Evolutionary conservation across 2,329 filamentous ascomycete species (phyloP), one percentile per base, ranked within the genome.

Genomic region (Cercospora beticola): DNA sequence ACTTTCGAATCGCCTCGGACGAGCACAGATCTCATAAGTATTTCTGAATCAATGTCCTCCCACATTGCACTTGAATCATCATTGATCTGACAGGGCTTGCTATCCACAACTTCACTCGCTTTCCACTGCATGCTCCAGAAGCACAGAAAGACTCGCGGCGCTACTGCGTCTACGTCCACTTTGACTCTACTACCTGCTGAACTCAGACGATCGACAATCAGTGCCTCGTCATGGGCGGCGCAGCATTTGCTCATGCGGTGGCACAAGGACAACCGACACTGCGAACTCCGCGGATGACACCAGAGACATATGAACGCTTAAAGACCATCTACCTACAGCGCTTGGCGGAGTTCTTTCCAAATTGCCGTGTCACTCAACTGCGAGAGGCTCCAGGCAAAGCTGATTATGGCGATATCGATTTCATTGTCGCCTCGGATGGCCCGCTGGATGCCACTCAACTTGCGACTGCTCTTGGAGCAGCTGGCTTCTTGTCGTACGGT

Each of bases 401-500:
- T 0, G 86, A 88, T 72, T 86, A 88, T 74, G 92, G 92, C 21
- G 92, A 95, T 72, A 81, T 96, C 43, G 92, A 95, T 78, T 83
- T 94, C 68, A 78, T 93, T 1, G 84, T 92, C 1, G 80, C 74
- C 65, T 71, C 76, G 3, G 61, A 72, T 23, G 59, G 31, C 8
- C 26, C 56, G 7, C 58, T 76, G 16, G 70, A 73, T 21, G 72
- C 76, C 65, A 65, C 74, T 21, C 71, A 74, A 1, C 74, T 88
- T 8, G 78, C 77, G 1, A 67, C 69, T 4, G 74, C 80, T 0
- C 78, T 92, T 0, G 79, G 80, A 3, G 88, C 89, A 0, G 76
- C 71, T 40, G 70, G 74, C 66, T 40, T 74, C 31, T 70, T 78
- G 57, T 62, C 33, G 28, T 61, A 67, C 43, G 66, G 72, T 8